These are phyloP conservation scores for Podospora australis DNA, from an alignment of 495 filamentous ascomycete genomes.

Conservation along the genomic window DNA sequence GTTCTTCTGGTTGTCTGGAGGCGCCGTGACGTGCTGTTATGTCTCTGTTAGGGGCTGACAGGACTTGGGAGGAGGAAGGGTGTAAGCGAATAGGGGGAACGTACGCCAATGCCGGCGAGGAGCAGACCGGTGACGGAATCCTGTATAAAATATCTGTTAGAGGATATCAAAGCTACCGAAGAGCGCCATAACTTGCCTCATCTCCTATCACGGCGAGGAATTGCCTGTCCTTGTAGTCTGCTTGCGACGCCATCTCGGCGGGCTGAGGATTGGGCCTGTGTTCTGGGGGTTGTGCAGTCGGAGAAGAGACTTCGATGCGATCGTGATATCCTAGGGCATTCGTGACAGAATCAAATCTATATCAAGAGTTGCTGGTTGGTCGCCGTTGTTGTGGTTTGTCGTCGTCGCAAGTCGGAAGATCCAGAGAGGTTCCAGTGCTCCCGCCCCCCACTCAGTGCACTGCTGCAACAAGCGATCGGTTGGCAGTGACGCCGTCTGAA, in stretches of 20 bases:
- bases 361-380: too few species aligned
- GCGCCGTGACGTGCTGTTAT: constrained; percentile 33
- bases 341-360: too few species aligned
- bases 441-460: not conserved
- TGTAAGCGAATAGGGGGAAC: constrained; percentile 19
- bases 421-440: too few species aligned
- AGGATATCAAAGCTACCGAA: constrained; percentile 1
- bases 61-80: not conserved
- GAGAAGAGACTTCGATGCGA: not conserved
- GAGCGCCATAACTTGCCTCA: constrained; percentile 57
- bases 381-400: not conserved
- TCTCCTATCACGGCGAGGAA: constrained; percentile 97
- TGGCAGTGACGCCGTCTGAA: constrained; percentile 1
- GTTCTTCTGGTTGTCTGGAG: constrained; percentile 87
- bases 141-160: constrained; percentile 29
- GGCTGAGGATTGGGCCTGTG: not conserved
- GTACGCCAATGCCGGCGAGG: constrained; percentile 89
- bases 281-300: not conserved
- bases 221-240: constrained; percentile 78
- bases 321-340: too few species aligned
- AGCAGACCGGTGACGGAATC: constrained; percentile 93
- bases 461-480: not conserved
- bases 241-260: constrained; percentile 44
- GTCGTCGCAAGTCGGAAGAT: not conserved
- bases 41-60: not conserved